Evolutionary conservation across 2,329 filamentous ascomycete genomes (phyloP).

Genomic region (Epichloe bromicola): DNA sequence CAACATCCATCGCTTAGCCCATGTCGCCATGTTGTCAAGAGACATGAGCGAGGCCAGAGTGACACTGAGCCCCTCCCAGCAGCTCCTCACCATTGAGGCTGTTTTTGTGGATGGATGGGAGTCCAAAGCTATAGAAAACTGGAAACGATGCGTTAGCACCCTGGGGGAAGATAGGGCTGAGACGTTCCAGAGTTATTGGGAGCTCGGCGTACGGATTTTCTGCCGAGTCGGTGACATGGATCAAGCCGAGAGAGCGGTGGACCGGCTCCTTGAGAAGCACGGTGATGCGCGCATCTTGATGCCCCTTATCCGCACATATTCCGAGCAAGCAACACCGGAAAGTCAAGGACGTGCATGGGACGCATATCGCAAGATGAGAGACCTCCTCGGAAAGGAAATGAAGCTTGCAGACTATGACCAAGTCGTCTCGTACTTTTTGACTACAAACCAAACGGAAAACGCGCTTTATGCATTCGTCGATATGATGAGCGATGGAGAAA

Average conservation of each 20-base stretch:
- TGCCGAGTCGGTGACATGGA: slow-evolving; percentile 43
- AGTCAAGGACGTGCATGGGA: slow-evolving; percentile 48
- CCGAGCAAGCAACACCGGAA: slow-evolving; percentile 34
- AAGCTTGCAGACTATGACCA: slow-evolving; percentile 64
- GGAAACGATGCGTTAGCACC: slow-evolving; percentile 43
- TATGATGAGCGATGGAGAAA: slow-evolving; percentile 61
- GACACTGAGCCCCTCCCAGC: slow-evolving; percentile 41
- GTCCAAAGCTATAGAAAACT: slow-evolving; percentile 46
- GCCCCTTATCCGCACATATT: slow-evolving; percentile 57
- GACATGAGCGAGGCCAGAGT: slow-evolving; percentile 52
- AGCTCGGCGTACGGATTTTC: slow-evolving; percentile 54
- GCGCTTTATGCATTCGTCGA: slow-evolving; percentile 72
- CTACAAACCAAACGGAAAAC: slow-evolving; percentile 48
- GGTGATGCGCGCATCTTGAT: slow-evolving; percentile 45
- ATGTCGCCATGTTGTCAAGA: slow-evolving; percentile 47
- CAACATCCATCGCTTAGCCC: slow-evolving; percentile 44
- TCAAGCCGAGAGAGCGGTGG: slow-evolving; percentile 42
- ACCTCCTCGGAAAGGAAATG: slow-evolving; percentile 45
- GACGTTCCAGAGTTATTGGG: slow-evolving; percentile 43
- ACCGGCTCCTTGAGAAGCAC: slow-evolving; percentile 36
- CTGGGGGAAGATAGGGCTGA: slow-evolving; percentile 34
- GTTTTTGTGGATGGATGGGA: slow-evolving; percentile 50
- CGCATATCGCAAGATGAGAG: slow-evolving; percentile 51
- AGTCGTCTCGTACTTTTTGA: slow-evolving; percentile 57
- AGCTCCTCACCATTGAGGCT: slow-evolving; percentile 55